Percentiles rank a stretch among this genome's conserved stretches.
phyloP scores from a whole-genome alignment of 2,329 filamentous ascomycete genomes.

The Atkinsonella hypoxylon region DNA sequence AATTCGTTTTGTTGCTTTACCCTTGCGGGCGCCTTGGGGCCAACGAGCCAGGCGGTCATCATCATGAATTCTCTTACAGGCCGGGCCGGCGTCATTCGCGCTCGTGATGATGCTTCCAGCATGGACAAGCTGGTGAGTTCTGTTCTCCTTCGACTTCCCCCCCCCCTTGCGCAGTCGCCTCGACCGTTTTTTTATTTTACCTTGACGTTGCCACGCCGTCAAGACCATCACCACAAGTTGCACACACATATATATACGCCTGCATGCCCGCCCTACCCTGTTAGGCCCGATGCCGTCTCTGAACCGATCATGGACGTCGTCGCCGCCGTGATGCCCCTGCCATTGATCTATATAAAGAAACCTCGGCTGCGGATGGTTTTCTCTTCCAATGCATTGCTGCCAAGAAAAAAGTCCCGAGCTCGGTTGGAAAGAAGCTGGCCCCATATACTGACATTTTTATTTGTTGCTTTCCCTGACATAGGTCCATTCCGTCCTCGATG shows the following conservation, averaged over 20 bases:
- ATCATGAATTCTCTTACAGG: slow-evolving; percentile 34
- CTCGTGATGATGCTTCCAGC: slow-evolving; percentile 36
- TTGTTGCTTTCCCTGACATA: slow-evolving; percentile 16
- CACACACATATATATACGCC: neutral
- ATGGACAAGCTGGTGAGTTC: slow-evolving; percentile 50
- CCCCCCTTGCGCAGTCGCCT: neutral
- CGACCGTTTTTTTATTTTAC: neutral
- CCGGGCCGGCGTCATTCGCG: slow-evolving; percentile 45
- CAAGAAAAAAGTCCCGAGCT: neutral
- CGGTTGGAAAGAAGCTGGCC: neutral
- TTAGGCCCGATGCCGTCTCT: neutral
- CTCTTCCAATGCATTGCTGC: neutral
- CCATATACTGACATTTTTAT: neutral
- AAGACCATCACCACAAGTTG: slow-evolving; percentile 3
- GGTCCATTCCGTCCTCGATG: slow-evolving; percentile 58
- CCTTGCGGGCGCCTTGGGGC: slow-evolving; percentile 7
- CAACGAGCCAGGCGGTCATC: slow-evolving; percentile 9
- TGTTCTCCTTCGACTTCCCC: slow-evolving; percentile 1
- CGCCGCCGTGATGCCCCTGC: neutral
- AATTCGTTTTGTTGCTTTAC: slow-evolving; percentile 7
- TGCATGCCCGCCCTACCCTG: slow-evolving; percentile 1
- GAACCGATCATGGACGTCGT: neutral
- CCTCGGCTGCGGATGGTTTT: neutral
- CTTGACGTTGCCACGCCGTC: slow-evolving; percentile 1
- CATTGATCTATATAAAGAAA: neutral